Conservation (phyloP, 371 early-diverging fungal species). For the Mucor ambiguus region DNA sequence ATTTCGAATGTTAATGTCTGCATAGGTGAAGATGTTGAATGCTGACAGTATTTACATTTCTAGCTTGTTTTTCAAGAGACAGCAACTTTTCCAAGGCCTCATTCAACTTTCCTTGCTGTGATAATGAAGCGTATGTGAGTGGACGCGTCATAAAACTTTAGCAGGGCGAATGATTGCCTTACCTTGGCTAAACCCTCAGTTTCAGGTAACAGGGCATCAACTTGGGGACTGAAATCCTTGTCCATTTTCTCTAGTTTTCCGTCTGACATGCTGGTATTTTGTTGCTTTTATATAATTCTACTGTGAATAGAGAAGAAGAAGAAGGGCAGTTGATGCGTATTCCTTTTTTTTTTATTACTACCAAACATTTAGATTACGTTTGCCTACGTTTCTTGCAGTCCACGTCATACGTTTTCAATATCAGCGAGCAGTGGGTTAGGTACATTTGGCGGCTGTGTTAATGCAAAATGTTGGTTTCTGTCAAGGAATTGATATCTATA, state of each 20-base stretch:
- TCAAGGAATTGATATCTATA: too few relatives aligned
- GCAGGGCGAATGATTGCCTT: background rate
- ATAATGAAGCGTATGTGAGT: background rate
- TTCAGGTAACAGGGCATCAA: slow-evolving; percentile 79
- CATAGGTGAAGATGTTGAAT: background rate
- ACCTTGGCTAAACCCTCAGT: slow-evolving; percentile 76
- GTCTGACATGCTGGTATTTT: slow-evolving; percentile 45
- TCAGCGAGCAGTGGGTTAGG: background rate
- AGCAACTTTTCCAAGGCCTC: slow-evolving; percentile 86
- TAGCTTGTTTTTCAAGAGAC: slow-evolving; percentile 87
- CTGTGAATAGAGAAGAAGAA: background rate
- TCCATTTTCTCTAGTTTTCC: slow-evolving; percentile 87
- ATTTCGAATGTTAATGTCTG: background rate
- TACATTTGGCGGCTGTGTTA: background rate
- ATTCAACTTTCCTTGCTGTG: slow-evolving; percentile 68
- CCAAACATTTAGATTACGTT: slow-evolving; percentile 6
- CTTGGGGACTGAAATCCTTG: slow-evolving; percentile 85
- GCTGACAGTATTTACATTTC: slow-evolving; percentile 64
- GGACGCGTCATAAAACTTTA: background rate
- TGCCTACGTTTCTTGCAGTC: slow-evolving; percentile 6
- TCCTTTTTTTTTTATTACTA: background rate
- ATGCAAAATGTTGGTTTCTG: background rate
- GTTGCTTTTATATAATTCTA: background rate
- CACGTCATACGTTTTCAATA: slow-evolving; percentile 7
- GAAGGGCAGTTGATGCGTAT: background rate